Conservation (phyloP, 352 stramenopile species). For the Phytopythium litorale region DNA sequence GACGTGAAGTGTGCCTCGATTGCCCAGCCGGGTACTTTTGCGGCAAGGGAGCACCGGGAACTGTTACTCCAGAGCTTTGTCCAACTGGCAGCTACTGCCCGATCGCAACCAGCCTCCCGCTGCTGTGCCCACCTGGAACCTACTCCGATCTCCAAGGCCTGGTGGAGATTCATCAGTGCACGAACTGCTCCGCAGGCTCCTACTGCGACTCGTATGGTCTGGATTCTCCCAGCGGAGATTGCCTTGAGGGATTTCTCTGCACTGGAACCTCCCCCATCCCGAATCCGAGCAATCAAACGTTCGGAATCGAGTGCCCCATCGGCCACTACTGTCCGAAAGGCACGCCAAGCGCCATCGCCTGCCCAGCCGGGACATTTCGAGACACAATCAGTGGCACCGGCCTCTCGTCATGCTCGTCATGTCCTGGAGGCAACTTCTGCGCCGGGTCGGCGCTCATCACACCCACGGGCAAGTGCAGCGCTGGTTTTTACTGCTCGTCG, state of each 20-base stretch:
- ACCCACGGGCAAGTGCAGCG: conserved; percentile 52
- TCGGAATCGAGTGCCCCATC: conserved; percentile 55
- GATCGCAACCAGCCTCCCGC: conserved; percentile 33
- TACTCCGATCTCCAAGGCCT: conserved; percentile 61
- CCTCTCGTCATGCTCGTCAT: conserved; percentile 59
- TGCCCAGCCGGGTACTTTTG: conserved; percentile 79
- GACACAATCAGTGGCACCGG: conserved; percentile 39
- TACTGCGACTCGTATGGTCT: conserved; percentile 89
- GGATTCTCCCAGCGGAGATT: conserved; percentile 39
- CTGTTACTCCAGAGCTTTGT: conserved; percentile 43
- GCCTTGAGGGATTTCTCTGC: conserved; percentile 67
- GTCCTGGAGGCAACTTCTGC: conserved; percentile 57
- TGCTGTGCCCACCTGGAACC: conserved; percentile 64
- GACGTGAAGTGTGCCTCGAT: conserved; percentile 47
- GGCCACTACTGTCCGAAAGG: conserved; percentile 75
- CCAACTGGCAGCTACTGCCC: conserved; percentile 71
- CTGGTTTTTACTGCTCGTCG: conserved; percentile 83
- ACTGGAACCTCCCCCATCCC: conserved; percentile 42
- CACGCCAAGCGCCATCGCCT: conserved; percentile 46
- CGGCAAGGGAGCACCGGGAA: conserved; percentile 31
- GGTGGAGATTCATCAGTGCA: conserved; percentile 65
- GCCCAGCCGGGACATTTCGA: conserved; percentile 59
- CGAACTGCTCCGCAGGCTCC: conserved; percentile 66
- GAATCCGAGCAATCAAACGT: conserved; percentile 45
- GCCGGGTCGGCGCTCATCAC: conserved; percentile 33